phyloP scores from a whole-genome alignment of 768 basidiomycete genomes.

The Suillus luteus region DNA sequence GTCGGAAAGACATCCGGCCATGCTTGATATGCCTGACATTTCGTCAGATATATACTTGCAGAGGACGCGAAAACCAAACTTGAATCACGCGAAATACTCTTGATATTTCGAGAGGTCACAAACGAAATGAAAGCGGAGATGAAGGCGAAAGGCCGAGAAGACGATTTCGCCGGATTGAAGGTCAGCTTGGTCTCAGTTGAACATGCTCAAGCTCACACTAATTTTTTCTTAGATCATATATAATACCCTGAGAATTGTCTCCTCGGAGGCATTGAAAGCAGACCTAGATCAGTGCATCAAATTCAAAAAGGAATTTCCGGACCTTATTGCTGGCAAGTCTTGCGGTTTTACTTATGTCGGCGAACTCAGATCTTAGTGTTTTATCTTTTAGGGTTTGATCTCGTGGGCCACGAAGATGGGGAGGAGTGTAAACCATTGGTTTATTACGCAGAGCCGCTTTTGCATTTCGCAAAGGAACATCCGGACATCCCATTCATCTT shows the following conservation, averaged over 20 bases:
- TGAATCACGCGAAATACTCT: constrained; percentile 39
- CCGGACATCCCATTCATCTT: constrained; percentile 47
- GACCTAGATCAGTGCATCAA: constrained; percentile 45
- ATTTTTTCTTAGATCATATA: constrained; percentile 41
- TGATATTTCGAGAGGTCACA: constrained; percentile 37
- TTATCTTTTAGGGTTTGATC: constrained; percentile 43
- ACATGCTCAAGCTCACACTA: neutral
- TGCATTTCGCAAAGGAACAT: constrained; percentile 40
- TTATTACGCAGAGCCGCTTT: constrained; percentile 40
- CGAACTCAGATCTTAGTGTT: neutral
- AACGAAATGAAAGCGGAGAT: constrained; percentile 38
- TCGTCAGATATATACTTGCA: constrained; percentile 41
- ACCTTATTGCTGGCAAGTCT: constrained; percentile 43
- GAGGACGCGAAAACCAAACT: constrained; percentile 40
- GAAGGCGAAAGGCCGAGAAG: constrained; percentile 36
- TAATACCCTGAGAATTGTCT: constrained; percentile 38
- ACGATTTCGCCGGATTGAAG: constrained; percentile 45
- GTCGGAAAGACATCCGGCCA: constrained; percentile 1
- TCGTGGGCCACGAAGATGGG: constrained; percentile 50
- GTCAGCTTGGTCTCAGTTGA: constrained; percentile 22
- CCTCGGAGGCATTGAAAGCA: constrained; percentile 41
- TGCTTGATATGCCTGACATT: neutral
- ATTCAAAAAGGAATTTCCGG: constrained; percentile 48
- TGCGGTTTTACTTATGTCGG: neutral
- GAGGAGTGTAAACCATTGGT: constrained; percentile 34